phyloP scores from a whole-genome alignment of 2,329 filamentous ascomycete genomes.

The Aspergillus novoparasiticus region DNA sequence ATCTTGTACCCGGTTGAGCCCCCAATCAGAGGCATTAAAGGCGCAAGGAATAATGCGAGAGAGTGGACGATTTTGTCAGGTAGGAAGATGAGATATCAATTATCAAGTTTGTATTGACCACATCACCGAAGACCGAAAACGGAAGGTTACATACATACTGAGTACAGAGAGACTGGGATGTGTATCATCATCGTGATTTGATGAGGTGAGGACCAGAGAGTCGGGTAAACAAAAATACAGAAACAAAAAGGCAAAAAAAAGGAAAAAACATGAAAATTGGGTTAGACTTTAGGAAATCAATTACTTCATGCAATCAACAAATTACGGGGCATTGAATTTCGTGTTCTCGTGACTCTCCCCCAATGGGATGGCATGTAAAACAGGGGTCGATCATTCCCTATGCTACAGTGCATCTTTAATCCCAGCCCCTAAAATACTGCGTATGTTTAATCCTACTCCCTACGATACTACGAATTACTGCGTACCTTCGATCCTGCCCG shows the following conservation, averaged over 20 bases:
- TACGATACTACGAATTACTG: neutral
- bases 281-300: neutral
- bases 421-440: neutral
- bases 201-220: neutral
- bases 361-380: neutral
- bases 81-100: neutral
- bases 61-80: neutral
- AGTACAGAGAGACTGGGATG: neutral
- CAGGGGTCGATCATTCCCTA: neutral
- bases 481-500: neutral
- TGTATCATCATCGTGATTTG: neutral
- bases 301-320: neutral
- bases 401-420: neutral
- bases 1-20: neutral
- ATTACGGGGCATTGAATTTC: neutral
- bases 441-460: neutral
- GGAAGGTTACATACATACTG: conserved; percentile 6
- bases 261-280: neutral
- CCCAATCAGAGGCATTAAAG: neutral
- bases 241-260: neutral
- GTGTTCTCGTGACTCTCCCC: neutral
- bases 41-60: no score
- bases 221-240: neutral
- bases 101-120: neutral
- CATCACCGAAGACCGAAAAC: conserved; percentile 3